Evolutionary conservation across 345 rosid species (phyloP).

Genomic region (Euphorbia pulcherrima): DNA sequence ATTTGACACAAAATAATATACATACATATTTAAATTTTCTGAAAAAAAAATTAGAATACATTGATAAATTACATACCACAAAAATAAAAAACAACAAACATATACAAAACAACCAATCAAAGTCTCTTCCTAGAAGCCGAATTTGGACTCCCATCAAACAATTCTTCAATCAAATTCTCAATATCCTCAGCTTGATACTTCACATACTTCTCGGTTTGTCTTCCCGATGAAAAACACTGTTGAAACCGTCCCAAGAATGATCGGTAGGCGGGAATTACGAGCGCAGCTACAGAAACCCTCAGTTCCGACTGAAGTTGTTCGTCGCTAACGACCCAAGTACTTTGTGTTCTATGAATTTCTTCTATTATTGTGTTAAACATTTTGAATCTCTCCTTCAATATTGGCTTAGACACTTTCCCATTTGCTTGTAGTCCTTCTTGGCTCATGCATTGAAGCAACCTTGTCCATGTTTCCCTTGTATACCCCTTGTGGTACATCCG

Average conservation of each 20-base stretch:
- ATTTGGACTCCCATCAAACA: slow-evolving; percentile 63
- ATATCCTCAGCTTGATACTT: slow-evolving; percentile 83
- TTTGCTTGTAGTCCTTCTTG: slow-evolving; percentile 63
- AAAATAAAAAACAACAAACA: neutral
- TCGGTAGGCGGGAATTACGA: slow-evolving; percentile 78
- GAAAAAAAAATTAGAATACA: no score
- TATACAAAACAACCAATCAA: slow-evolving; percentile 10
- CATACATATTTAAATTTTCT: no score
- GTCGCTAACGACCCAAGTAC: slow-evolving; percentile 80
- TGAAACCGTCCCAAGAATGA: slow-evolving; percentile 69
- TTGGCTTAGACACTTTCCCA: slow-evolving; percentile 72
- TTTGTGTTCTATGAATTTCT: slow-evolving; percentile 83
- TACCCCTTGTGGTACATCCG: slow-evolving; percentile 72
- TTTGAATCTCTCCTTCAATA: slow-evolving; percentile 83
- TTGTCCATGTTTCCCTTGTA: slow-evolving; percentile 80
- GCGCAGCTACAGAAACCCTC: slow-evolving; percentile 67
- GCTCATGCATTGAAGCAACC: slow-evolving; percentile 56
- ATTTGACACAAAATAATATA: no score
- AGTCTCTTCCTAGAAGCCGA: slow-evolving; percentile 44
- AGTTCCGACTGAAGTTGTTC: slow-evolving; percentile 91
- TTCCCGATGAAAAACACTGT: slow-evolving; percentile 62
- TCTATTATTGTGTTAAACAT: slow-evolving; percentile 80
- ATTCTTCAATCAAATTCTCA: slow-evolving; percentile 69
- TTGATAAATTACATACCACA: neutral
- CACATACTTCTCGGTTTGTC: slow-evolving; percentile 86